Conservation (phyloP, 176 grass and related monocot genomes). For the Bothriochloa decipiens region DNA sequence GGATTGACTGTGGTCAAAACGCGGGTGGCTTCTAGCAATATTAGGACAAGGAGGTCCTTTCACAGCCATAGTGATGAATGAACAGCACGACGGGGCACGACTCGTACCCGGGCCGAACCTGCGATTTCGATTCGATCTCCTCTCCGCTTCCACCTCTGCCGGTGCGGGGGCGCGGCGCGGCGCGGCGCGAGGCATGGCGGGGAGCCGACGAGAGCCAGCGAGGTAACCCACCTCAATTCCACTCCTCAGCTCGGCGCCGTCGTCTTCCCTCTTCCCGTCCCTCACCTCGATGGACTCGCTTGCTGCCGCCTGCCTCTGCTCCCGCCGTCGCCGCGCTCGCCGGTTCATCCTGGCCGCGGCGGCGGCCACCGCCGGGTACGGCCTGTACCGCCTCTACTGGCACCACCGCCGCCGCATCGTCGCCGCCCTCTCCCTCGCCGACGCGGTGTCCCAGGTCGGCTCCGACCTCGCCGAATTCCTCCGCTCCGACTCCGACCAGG, state of each 20-base stretch:
- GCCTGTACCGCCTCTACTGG: constrained; percentile 53
- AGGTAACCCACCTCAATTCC: background rate
- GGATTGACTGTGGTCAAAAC: background rate
- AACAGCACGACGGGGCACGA: background rate
- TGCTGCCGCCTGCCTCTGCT: constrained; percentile 18
- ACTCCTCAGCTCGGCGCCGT: background rate
- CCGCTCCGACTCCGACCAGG: constrained; percentile 66
- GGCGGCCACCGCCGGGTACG: constrained; percentile 44
- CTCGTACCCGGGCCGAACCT: background rate
- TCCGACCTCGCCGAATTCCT: constrained; percentile 72
- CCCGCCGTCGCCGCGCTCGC: constrained; percentile 34
- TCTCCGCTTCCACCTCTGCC: background rate
- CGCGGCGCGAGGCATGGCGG: background rate
- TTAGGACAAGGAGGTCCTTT: background rate
- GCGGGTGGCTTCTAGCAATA: constrained; percentile 12
- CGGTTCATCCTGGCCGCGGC: constrained; percentile 45
- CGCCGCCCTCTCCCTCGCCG: constrained; percentile 58
- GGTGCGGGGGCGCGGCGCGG: constrained; percentile 11
- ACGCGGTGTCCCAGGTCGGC: constrained; percentile 50
- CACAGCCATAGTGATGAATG: background rate
- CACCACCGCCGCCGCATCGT: constrained; percentile 47
- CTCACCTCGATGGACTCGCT: constrained; percentile 38
- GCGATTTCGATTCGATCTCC: background rate
- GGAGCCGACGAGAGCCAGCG: background rate
- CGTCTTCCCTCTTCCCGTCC: background rate